Conservation (phyloP, 768 basidiomycete species). For the Rhodotorula diobovata region DNA sequence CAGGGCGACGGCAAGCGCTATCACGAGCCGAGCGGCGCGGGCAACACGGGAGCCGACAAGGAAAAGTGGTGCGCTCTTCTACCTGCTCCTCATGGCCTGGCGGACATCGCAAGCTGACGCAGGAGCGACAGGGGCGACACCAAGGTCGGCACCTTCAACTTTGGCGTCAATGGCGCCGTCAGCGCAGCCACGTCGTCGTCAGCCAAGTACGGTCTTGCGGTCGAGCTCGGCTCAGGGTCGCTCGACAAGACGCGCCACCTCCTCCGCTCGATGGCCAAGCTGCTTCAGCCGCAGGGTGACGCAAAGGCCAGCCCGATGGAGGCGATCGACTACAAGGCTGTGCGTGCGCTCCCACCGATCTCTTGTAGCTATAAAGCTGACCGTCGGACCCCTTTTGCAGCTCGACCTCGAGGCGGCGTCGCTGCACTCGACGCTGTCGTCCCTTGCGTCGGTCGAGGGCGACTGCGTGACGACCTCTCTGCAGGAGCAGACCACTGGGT, state of each 20-base stretch:
- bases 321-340: conserved; percentile 37
- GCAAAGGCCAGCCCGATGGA: not conserved
- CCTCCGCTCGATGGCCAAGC: conserved; percentile 67
- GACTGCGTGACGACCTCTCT: conserved; percentile 37
- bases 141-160: conserved; percentile 52
- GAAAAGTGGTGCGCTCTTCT: conserved; percentile 31
- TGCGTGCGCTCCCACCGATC: conserved; percentile 24
- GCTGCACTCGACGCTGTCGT: conserved; percentile 69
- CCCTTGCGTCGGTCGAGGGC: conserved; percentile 51
- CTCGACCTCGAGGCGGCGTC: conserved; percentile 87
- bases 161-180: conserved; percentile 50
- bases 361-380: conserved; percentile 47
- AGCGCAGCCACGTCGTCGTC: conserved; percentile 30
- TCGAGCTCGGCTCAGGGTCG: conserved; percentile 91
- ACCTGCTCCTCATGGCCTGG: not conserved
- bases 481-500: conserved; percentile 47
- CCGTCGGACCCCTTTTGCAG: conserved; percentile 64
- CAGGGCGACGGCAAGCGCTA: not conserved
- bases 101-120: conserved; percentile 4
- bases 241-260: conserved; percentile 53
- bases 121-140: conserved; percentile 47
- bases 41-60: conserved; percentile 28
- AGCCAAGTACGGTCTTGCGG: conserved; percentile 53
- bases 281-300: conserved; percentile 42
- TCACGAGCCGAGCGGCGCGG: conserved; percentile 3